Evolutionary conservation across 164 flowering plant species (phyloP), one percentile per base, ranked within the genome.

Genomic region (Annona cherimola): DNA sequence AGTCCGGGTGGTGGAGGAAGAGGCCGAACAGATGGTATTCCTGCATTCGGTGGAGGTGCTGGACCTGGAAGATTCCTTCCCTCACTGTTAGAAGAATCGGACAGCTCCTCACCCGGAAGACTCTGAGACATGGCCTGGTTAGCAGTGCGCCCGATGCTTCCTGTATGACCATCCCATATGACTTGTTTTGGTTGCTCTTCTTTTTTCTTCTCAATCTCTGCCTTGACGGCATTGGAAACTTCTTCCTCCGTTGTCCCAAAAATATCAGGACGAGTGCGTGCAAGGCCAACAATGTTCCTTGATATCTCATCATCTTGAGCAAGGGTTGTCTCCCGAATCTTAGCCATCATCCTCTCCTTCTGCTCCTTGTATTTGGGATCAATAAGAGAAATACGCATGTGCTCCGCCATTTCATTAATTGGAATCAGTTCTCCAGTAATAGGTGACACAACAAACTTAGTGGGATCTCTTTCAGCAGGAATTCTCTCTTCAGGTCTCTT

Each of bases 211-310:
- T 87, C 99, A 77, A 93, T 92, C 81, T 93, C 97, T 1, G 97
- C 97, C 86, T 92, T 93, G 46, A 96, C 99, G 16, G 99, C 98
- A 84, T 94, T 96, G 16, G 97, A 94, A n/a, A 96, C 99, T 81
- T 96, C 99, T 84, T 96, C 99, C 79, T 92, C 99, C 1, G 99
- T 96, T 5, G 99, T 96, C 18, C 99, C 99, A 83, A 96, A 96
- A 64, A 96, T 96, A 85, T 96, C 99, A 9, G 99, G 98, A 70
- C 99, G 95, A 5, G 92, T 87, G 45, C 97, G 83, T 39, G 98
- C 99, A 77, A 96, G 99, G 1, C 97, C 97, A 26, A 92, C 91
- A 74, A 96, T 96, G 77, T 96, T 96, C 81, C 89, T 89, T 0
- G 98, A 87, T 19, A 96, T 93, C 71, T 96, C 99, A 71, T 96